Conservation (phyloP, 1,284 basidiomycete genomes). For the Pseudozyma sp. region DNA sequence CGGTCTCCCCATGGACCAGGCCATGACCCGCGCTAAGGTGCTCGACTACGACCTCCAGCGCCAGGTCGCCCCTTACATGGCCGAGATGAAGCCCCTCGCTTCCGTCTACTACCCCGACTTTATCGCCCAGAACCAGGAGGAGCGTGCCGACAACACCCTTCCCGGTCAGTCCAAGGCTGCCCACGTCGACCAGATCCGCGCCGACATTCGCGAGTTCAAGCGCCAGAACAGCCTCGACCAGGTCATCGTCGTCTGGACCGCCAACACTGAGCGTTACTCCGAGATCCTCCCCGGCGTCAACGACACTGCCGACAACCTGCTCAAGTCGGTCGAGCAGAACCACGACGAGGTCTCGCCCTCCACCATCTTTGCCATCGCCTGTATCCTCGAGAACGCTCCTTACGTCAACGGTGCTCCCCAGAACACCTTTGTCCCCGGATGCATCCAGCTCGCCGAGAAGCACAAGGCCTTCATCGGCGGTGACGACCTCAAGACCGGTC, state of each 20-base stretch:
- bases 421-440: constrained; percentile 98
- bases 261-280: constrained; percentile 98
- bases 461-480: constrained; percentile 93
- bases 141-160: constrained; percentile 91
- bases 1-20: constrained; percentile 82
- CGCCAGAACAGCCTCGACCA: constrained; percentile 80
- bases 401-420: constrained; percentile 98
- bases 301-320: constrained; percentile 90
- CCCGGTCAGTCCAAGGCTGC: constrained; percentile 85
- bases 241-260: constrained; percentile 94
- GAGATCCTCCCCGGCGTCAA: constrained; percentile 94
- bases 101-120: constrained; percentile 80
- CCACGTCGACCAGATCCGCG: constrained; percentile 91
- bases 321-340: constrained; percentile 82
- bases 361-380: constrained; percentile 92
- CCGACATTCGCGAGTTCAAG: constrained; percentile 95
- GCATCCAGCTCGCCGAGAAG: constrained; percentile 90
- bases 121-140: constrained; percentile 97
- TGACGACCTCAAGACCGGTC: constrained; percentile 87
- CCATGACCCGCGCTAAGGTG: constrained; percentile 93
- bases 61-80: constrained; percentile 89
- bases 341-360: constrained; percentile 95
- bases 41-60: constrained; percentile 97
- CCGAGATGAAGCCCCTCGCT: constrained; percentile 84
- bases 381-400: constrained; percentile 92